Base-by-base conservation (phyloP, 352 stramenopile genomes). In the Pseudoperonospora humuli region DNA sequence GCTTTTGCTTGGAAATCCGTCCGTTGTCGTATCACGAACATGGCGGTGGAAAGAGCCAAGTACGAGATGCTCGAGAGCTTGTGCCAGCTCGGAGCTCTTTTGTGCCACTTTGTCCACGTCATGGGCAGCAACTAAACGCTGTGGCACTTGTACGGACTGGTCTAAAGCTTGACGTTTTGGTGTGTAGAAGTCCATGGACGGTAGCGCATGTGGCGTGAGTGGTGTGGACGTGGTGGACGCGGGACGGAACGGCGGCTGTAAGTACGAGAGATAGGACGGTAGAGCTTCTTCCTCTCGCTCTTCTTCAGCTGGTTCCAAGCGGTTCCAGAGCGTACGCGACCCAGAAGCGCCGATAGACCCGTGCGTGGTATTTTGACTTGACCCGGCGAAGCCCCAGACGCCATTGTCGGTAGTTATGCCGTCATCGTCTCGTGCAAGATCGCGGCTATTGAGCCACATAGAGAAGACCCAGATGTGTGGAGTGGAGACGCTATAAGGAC, bases 261-360 rank as follows among this genome's bases (percentile, higher is more conserved):
- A 50, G 39, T 86, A 86, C 27, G 75, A 84, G 19, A 86, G 46
- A 35, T 86, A 86, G 21, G 75, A 79, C 1, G 75, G 75, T 15
- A 86, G 48, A 14, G 75, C 75, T 44, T 86, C 75, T 45, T 86
- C 75, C 35, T 84, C 71, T 24, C 71, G 64, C 42, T 86, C 75
- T 41, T 86, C 75, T 46, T 86, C 75, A 23, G 73, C 70, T 0
- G 67, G 63, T 33, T 65, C 73, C 65, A 76, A 68, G 43, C 73
- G 68, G 48, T 68, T 79, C 73, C 73, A 85, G n/a, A 81, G 62
- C 25, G 72, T 53, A 13, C 63, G 56, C 18, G 68, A 62, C 47
- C 27, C 50, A n/a, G 61, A 62, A 15, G 50, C 67, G 29, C 68
- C 68, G 19, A 80, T 76, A 11, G 61, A 43, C 11, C 65, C 65